Base-by-base conservation (phyloP, 352 stramenopile genomes). In the Globisporangium parvum region DNA sequence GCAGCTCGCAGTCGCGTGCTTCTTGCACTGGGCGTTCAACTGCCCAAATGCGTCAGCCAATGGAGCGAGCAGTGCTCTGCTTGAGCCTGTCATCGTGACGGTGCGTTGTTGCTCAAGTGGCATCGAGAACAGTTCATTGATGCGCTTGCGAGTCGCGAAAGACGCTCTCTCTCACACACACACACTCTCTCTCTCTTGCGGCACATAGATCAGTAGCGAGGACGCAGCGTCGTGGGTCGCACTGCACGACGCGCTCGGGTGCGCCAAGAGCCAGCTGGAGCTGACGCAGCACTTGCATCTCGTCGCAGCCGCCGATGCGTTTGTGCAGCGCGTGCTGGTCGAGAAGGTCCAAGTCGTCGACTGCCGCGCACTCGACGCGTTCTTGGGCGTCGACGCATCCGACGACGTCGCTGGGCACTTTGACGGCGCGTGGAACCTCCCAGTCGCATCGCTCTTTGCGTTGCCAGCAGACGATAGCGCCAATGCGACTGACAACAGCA, bases 401-500 rank as follows among this genome's bases (percentile, higher is more conserved):
- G 52, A 68, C 6, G 53, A 80, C 37, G 73, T 84, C n/a, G 70
- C 69, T 17, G 79, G 79, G n/a, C 79, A 89, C 53, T 58, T 89
- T 3, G 57, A 71, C 0, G 69, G 67, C 45, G 71, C 80, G 37
- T 60, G 55, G 46, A 87, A 80, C 47, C 57, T 87, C 20, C 73
- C 77, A 23, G 85, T 86, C 56, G 57, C 62, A 8, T 67, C 65
- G 23, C 64, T 87, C 33, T 88, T 88, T 49, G 60, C 49, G 11
- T 5, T 8, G 20, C 39, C 39, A 3, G 10, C 18, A 14, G 20
- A 26, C 41, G 41, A 21, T 8, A 23, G 4, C 18, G 41, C 41
- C 12, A 12, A 40, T n/a, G 10, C 24, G 55, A 3, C 61, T 68
- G n/a, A 69, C 31, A 37, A 8, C 31, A 37, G 31, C 26, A 31